phyloP scores from a whole-genome alignment of 306 rosid genomes.

The Chamaecrista fasciculata region DNA sequence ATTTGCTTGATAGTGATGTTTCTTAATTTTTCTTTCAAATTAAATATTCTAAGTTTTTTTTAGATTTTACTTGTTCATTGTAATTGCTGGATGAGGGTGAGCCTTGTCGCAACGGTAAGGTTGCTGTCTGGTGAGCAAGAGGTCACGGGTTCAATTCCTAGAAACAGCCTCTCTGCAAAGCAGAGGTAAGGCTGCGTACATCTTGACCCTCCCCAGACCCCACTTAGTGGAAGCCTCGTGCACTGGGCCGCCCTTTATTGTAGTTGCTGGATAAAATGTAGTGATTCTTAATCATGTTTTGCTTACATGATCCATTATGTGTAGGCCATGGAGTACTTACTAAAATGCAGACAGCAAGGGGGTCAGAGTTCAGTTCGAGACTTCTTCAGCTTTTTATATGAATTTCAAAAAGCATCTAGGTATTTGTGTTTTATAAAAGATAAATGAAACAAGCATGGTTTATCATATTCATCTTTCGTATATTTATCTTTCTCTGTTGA shows the following conservation, averaged over 20 bases:
- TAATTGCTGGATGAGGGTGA: too few species aligned
- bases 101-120: too few species aligned
- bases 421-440: constrained; percentile 15
- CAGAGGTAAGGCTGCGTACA: too few species aligned
- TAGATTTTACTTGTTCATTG: too few species aligned
- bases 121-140: too few species aligned
- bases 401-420: constrained; percentile 90
- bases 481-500: neutral
- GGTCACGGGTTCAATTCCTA: too few species aligned
- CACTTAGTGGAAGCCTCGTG: too few species aligned
- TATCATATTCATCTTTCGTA: neutral
- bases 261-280: constrained; percentile 13
- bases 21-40: neutral
- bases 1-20: neutral
- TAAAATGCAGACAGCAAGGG: constrained; percentile 63
- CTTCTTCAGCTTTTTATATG: constrained; percentile 61
- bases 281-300: constrained; percentile 22
- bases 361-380: constrained; percentile 65
- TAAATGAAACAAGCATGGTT: neutral
- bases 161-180: too few species aligned
- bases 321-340: constrained; percentile 86
- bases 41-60: neutral
- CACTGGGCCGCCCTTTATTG: too few species aligned
- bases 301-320: constrained; percentile 27
- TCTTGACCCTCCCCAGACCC: too few species aligned